These are phyloP conservation scores for Gynandropsis gynandra DNA, from an alignment of 345 rosid genomes.

Conservation along the genomic window DNA sequence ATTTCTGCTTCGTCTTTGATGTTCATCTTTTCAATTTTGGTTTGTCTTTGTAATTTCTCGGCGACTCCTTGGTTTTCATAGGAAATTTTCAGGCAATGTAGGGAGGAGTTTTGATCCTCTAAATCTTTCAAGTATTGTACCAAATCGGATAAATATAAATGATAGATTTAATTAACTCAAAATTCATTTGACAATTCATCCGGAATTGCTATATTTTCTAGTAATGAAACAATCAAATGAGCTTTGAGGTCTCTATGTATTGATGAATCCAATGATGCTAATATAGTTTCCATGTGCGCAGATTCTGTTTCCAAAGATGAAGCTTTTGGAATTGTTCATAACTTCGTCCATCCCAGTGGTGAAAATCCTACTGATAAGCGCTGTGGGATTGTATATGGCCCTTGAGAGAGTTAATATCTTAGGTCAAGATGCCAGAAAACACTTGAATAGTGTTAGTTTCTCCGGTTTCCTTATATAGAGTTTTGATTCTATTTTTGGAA, in stretches of 20 bases:
- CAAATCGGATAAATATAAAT: no score
- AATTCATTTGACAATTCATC: no score
- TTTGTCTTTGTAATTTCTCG: no score
- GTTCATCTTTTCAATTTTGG: no score
- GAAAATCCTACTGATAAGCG: slow-evolving; percentile 47
- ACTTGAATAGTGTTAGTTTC: slow-evolving; percentile 38
- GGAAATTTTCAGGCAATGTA: no score
- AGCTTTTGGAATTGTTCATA: slow-evolving; percentile 43
- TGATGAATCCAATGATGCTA: no score
- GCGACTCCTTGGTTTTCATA: no score
- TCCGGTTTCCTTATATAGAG: background rate
- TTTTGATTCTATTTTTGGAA: background rate
- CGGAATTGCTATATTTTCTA: no score
- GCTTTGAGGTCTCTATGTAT: no score
- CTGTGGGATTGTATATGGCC: slow-evolving; percentile 49
- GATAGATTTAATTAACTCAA: background rate
- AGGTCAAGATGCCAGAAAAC: slow-evolving; percentile 50
- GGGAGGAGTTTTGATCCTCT: no score
- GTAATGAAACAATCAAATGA: no score
- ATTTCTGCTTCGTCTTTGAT: slow-evolving; percentile 4
- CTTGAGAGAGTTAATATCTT: slow-evolving; percentile 39
- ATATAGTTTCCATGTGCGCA: background rate
- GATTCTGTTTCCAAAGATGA: slow-evolving; percentile 27
- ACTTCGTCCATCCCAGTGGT: slow-evolving; percentile 50
- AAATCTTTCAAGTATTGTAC: no score